Conservation (phyloP, 495 filamentous ascomycete genomes). For the Hypomontagnella submonticulosa region DNA sequence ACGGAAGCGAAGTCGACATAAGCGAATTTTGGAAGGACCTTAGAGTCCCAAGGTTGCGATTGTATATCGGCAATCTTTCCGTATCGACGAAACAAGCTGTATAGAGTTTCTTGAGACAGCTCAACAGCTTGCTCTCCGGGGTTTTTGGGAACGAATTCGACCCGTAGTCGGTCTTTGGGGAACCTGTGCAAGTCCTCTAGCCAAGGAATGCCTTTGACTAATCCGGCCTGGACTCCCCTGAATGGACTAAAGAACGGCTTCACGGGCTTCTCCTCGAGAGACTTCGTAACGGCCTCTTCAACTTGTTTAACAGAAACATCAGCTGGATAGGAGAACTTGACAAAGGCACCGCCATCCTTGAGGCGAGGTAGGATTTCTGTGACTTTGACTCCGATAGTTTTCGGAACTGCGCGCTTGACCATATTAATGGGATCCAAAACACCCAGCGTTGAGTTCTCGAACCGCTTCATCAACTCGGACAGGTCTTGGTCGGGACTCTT, state of each 20-base stretch:
- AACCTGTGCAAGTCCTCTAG: slow-evolving; percentile 90
- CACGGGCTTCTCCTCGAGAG: slow-evolving; percentile 75
- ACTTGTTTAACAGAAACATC: slow-evolving; percentile 67
- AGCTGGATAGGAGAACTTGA: slow-evolving; percentile 78
- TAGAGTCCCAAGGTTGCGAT: slow-evolving; percentile 82
- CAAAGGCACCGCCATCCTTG: slow-evolving; percentile 93
- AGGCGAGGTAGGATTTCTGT: slow-evolving; percentile 82
- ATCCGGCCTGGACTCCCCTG: slow-evolving; percentile 69
- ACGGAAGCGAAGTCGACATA: slow-evolving; percentile 76
- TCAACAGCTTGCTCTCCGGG: slow-evolving; percentile 74
- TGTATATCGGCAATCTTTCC: slow-evolving; percentile 87
- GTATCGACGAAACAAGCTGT: slow-evolving; percentile 87
- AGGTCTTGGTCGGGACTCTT: slow-evolving; percentile 62
- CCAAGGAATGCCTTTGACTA: slow-evolving; percentile 90
- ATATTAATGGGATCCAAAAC: slow-evolving; percentile 72
- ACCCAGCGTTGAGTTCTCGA: slow-evolving; percentile 67
- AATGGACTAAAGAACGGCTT: slow-evolving; percentile 92
- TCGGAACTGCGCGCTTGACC: slow-evolving; percentile 70
- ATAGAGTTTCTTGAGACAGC: slow-evolving; percentile 87
- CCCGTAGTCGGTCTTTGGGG: slow-evolving; percentile 75
- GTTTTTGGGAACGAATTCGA: slow-evolving; percentile 82
- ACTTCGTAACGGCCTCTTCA: slow-evolving; percentile 56
- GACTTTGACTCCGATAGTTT: slow-evolving; percentile 69
- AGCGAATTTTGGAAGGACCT: slow-evolving; percentile 81
- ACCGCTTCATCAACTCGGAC: slow-evolving; percentile 69